Percentiles rank a stretch among this genome's conserved stretches.
phyloP scores from a whole-genome alignment of 768 basidiomycete genomes.

The Lepiota venenata region DNA sequence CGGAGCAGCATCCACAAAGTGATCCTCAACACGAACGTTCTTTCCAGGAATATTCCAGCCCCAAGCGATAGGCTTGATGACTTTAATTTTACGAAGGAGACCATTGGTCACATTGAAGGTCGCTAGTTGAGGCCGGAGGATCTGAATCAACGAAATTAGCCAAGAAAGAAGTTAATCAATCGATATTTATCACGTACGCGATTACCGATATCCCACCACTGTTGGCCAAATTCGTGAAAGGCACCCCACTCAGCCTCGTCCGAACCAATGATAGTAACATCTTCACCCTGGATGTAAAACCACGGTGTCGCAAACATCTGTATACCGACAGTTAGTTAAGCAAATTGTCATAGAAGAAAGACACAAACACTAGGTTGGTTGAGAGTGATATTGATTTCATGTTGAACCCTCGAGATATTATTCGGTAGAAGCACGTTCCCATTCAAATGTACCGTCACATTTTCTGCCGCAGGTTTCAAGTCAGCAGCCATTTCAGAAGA shows the following conservation, averaged over 20 bases:
- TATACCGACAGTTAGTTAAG: neutral
- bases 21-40: slow-evolving; percentile 35
- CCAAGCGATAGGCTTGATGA: slow-evolving; percentile 50
- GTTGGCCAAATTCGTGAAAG: slow-evolving; percentile 45
- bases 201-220: slow-evolving; percentile 47
- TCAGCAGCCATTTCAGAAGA: neutral
- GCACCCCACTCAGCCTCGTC: slow-evolving; percentile 35
- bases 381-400: slow-evolving; percentile 30
- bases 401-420: slow-evolving; percentile 39
- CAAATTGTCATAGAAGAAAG: neutral
- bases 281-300: slow-evolving; percentile 40
- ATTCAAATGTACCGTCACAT: slow-evolving; percentile 37
- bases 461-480: slow-evolving; percentile 20
- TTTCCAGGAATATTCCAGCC: slow-evolving; percentile 38
- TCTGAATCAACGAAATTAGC: slow-evolving; percentile 19
- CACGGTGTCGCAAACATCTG: slow-evolving; percentile 41
- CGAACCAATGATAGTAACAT: slow-evolving; percentile 38
- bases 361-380: slow-evolving; percentile 34
- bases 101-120: slow-evolving; percentile 46
- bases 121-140: slow-evolving; percentile 42
- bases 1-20: slow-evolving; percentile 38
- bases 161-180: neutral
- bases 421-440: slow-evolving; percentile 43
- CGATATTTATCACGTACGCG: slow-evolving; percentile 23
- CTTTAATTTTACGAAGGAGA: slow-evolving; percentile 31